These are phyloP conservation scores for Beauveria pseudobassiana DNA, from an alignment of 2,329 filamentous ascomycete species.

Conservation along the genomic window DNA sequence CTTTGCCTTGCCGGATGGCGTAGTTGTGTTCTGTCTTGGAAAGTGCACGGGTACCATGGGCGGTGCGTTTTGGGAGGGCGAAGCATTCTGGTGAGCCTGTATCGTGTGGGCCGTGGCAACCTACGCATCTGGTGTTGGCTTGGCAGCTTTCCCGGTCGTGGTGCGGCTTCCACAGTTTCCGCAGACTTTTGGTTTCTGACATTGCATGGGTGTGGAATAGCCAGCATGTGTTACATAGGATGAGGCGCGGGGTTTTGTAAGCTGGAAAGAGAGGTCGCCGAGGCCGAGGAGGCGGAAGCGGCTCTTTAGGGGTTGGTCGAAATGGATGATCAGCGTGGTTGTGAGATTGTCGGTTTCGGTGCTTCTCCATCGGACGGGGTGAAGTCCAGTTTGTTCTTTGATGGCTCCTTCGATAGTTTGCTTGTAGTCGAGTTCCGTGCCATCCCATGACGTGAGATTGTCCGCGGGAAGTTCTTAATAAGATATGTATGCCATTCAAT, in stretches of 20 bases:
- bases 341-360: not conserved
- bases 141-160: not conserved
- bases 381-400: not conserved
- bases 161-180: not conserved
- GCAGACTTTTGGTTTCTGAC: not conserved
- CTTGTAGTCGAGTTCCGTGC: not conserved
- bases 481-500: slow-evolving; percentile 4
- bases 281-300: not conserved
- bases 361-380: not conserved
- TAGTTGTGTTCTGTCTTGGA: too few species aligned
- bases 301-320: not conserved
- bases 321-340: not conserved
- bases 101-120: too few species aligned
- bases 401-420: not conserved
- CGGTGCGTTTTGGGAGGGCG: too few species aligned
- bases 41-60: too few species aligned
- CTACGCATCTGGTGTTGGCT: not conserved
- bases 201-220: not conserved
- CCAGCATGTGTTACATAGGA: not conserved
- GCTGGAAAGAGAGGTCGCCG: not conserved
- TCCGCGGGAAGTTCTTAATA: not conserved
- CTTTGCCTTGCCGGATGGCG: too few species aligned
- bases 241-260: not conserved
- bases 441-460: not conserved
- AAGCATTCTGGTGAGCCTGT: too few species aligned